phyloP scores from a whole-genome alignment of 2,329 filamentous ascomycete genomes.

The Cercospora zeae-maydis region DNA sequence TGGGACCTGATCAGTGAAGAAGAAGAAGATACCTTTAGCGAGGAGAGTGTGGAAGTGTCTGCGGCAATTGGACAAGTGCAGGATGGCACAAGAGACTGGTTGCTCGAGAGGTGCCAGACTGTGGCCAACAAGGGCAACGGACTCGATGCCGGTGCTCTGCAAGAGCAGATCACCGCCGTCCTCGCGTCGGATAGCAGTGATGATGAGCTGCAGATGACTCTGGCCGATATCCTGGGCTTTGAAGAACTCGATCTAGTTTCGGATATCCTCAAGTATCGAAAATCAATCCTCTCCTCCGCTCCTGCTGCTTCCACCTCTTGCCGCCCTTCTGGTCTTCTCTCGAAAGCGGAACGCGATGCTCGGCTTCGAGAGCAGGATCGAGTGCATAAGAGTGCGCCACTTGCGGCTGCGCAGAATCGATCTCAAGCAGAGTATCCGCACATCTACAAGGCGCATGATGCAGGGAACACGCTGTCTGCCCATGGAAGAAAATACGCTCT shows the following conservation, averaged over 20 bases:
- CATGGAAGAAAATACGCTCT: slow-evolving; percentile 79
- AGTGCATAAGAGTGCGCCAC: slow-evolving; percentile 72
- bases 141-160: slow-evolving; percentile 65
- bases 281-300: slow-evolving; percentile 55
- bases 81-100: slow-evolving; percentile 56
- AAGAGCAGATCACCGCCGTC: slow-evolving; percentile 72
- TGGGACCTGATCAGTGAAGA: slow-evolving; percentile 87
- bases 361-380: slow-evolving; percentile 71
- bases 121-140: slow-evolving; percentile 64
- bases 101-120: slow-evolving; percentile 63
- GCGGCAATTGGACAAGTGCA: slow-evolving; percentile 32
- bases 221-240: slow-evolving; percentile 88
- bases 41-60: slow-evolving; percentile 55
- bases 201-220: slow-evolving; percentile 83
- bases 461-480: slow-evolving; percentile 79
- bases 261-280: slow-evolving; percentile 76
- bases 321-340: slow-evolving; percentile 58
- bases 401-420: slow-evolving; percentile 68
- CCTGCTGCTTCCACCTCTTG: slow-evolving; percentile 34
- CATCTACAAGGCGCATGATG: slow-evolving; percentile 78
- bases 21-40: slow-evolving; percentile 63
- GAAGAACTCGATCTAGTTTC: slow-evolving; percentile 91
- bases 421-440: slow-evolving; percentile 81
- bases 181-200: slow-evolving; percentile 67
- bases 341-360: slow-evolving; percentile 72